A percentile compares a stretch with the other conserved stretches of the same genome.
phyloP scores from a whole-genome alignment of 805 yeast genomes.

The Candida maltosa region DNA sequence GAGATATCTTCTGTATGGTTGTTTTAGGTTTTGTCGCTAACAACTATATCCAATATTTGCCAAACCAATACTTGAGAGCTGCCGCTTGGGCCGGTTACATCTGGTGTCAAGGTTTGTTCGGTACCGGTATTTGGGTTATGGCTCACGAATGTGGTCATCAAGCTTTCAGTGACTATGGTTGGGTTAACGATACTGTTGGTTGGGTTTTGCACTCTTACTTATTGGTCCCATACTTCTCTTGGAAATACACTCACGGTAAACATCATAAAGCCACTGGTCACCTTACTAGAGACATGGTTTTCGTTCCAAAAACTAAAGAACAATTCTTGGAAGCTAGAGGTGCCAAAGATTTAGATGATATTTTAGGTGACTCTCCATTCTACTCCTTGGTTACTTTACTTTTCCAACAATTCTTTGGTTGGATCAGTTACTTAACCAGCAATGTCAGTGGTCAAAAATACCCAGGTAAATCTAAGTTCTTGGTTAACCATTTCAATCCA shows the following conservation, averaged over 20 bases:
- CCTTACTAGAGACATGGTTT: slow-evolving; percentile 78
- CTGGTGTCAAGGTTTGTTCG: slow-evolving; percentile 57
- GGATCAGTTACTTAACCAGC: slow-evolving; percentile 61
- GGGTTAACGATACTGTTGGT: slow-evolving; percentile 76
- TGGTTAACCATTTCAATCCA: slow-evolving; percentile 70
- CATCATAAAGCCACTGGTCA: slow-evolving; percentile 92
- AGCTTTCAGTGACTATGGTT: slow-evolving; percentile 72
- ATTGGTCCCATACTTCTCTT: slow-evolving; percentile 82
- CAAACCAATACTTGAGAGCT: slow-evolving; percentile 43
- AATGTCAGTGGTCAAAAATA: slow-evolving; percentile 77
- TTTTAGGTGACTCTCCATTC: slow-evolving; percentile 74
- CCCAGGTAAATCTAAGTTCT: slow-evolving; percentile 42
- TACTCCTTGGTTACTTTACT: slow-evolving; percentile 54
- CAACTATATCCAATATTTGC: slow-evolving; percentile 49
- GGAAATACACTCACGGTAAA: slow-evolving; percentile 82
- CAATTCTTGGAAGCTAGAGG: slow-evolving; percentile 42
- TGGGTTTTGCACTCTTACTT: slow-evolving; percentile 79
- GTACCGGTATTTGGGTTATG: slow-evolving; percentile 79
- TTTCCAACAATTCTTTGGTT: slow-evolving; percentile 75
- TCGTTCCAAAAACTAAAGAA: slow-evolving; percentile 69
- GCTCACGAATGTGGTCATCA: slow-evolving; percentile 93
- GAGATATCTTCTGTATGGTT: slow-evolving; percentile 55
- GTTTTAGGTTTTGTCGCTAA: slow-evolving; percentile 50
- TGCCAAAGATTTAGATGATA: slow-evolving; percentile 44
- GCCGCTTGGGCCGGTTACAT: slow-evolving; percentile 59